Conservation (phyloP, 306 rosid species). For the Begonia fuchsioides region DNA sequence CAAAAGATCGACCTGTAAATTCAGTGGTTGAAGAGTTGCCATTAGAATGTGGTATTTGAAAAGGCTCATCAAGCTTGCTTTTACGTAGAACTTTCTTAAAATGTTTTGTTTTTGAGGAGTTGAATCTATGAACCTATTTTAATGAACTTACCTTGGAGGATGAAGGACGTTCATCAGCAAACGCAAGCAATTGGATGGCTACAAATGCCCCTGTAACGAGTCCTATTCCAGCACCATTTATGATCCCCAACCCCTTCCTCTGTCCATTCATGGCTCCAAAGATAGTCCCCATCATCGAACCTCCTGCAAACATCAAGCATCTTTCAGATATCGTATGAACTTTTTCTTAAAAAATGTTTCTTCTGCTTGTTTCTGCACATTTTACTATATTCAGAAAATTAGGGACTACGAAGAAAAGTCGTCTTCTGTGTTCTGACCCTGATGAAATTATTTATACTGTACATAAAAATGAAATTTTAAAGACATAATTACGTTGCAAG, state of each 20-base stretch:
- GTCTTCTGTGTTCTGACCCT: too few species aligned
- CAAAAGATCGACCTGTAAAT: slow-evolving; percentile 22
- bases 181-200: background rate
- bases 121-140: background rate
- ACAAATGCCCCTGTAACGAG: background rate
- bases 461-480: background rate
- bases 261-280: slow-evolving; percentile 2
- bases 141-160: background rate
- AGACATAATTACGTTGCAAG: too few species aligned
- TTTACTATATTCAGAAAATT: background rate
- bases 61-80: background rate
- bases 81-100: too few species aligned
- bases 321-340: too few species aligned
- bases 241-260: background rate
- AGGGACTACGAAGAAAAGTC: background rate
- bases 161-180: background rate
- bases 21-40: background rate
- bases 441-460: too few species aligned
- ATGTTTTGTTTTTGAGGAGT: background rate
- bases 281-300: background rate
- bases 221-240: background rate
- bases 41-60: background rate
- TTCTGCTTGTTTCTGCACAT: background rate
- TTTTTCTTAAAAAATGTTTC: background rate
- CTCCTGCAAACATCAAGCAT: background rate